Conservation (phyloP, 306 rosid species). For the Fragaria vesca region DNA sequence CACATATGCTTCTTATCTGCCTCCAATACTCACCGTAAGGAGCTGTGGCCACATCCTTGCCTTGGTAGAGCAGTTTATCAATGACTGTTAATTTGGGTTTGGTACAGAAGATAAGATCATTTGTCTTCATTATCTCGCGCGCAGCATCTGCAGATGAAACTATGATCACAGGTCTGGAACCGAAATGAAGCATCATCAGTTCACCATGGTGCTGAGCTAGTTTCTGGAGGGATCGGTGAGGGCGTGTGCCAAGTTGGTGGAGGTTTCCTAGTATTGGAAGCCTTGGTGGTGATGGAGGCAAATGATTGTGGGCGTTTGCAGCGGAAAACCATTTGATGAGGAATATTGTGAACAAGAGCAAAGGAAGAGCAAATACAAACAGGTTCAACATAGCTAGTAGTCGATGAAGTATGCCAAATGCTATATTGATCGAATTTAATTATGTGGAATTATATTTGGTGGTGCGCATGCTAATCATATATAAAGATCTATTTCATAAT, state of each 20-base stretch:
- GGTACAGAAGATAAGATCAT: constrained; percentile 27
- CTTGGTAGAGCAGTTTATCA: too few species aligned
- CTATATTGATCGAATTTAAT: too few species aligned
- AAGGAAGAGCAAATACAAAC: neutral
- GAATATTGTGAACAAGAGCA: constrained; percentile 12
- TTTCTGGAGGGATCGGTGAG: constrained; percentile 21
- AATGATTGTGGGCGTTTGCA: neutral
- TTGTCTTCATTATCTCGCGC: constrained; percentile 35
- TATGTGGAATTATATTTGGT: too few species aligned
- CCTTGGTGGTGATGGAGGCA: constrained; percentile 33
- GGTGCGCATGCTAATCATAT: too few species aligned
- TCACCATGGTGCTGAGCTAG: constrained; percentile 29
- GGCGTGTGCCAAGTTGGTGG: neutral
- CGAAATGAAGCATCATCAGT: constrained; percentile 33
- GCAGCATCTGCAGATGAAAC: constrained; percentile 32
- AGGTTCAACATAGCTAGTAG: neutral
- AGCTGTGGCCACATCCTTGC: constrained; percentile 19
- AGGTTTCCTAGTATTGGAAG: constrained; percentile 16
- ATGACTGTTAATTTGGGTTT: too few species aligned
- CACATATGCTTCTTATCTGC: constrained; percentile 31
- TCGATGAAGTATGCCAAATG: neutral
- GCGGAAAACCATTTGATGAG: constrained; percentile 7
- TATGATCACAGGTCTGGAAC: constrained; percentile 20
- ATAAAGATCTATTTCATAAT: too few species aligned
- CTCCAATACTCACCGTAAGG: constrained; percentile 48